Percentiles rank a stretch among this genome's conserved stretches.
These are phyloP conservation scores for Teratosphaeria epicoccoides DNA, from an alignment of 2,329 filamentous ascomycete species.

Conservation along the genomic window DNA sequence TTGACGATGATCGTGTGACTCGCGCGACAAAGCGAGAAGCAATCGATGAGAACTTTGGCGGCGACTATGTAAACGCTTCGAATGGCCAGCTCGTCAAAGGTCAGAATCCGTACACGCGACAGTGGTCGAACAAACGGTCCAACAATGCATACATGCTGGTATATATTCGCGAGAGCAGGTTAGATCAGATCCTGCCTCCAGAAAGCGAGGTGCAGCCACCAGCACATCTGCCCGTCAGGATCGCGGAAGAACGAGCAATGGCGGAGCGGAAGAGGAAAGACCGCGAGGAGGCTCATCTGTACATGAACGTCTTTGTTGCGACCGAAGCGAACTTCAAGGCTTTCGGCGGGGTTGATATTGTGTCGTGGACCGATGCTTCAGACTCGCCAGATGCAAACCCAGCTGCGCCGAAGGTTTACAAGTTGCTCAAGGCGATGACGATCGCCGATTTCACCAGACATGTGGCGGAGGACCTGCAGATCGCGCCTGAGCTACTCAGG, in stretches of 20 bases:
- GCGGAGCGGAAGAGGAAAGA: conserved; percentile 74
- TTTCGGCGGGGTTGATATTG: conserved; percentile 75
- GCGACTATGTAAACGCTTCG: conserved; percentile 55
- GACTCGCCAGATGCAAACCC: conserved; percentile 57
- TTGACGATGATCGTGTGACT: conserved; percentile 96
- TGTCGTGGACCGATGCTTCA: conserved; percentile 41
- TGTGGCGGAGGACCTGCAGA: conserved; percentile 58
- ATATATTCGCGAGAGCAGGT: conserved; percentile 76
- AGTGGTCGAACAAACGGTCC: conserved; percentile 54
- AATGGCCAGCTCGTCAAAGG: conserved; percentile 46
- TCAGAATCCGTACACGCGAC: conserved; percentile 54
- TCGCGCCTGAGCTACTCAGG: conserved; percentile 61
- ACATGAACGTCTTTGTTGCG: conserved; percentile 73
- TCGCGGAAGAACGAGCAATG: conserved; percentile 71
- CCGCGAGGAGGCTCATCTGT: conserved; percentile 86
- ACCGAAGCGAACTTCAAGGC: conserved; percentile 70
- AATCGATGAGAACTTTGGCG: conserved; percentile 91
- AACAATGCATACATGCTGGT: conserved; percentile 98
- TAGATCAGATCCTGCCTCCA: conserved; percentile 71
- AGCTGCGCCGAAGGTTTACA: conserved; percentile 61
- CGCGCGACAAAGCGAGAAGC: conserved; percentile 84
- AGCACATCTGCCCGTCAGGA: conserved; percentile 62
- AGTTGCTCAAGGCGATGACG: conserved; percentile 62
- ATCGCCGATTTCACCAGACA: conserved; percentile 62
- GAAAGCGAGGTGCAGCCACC: conserved; percentile 73